phyloP scores from a whole-genome alignment of 2,329 filamentous ascomycete species.

The Ophidiomyces ophidiicola region DNA sequence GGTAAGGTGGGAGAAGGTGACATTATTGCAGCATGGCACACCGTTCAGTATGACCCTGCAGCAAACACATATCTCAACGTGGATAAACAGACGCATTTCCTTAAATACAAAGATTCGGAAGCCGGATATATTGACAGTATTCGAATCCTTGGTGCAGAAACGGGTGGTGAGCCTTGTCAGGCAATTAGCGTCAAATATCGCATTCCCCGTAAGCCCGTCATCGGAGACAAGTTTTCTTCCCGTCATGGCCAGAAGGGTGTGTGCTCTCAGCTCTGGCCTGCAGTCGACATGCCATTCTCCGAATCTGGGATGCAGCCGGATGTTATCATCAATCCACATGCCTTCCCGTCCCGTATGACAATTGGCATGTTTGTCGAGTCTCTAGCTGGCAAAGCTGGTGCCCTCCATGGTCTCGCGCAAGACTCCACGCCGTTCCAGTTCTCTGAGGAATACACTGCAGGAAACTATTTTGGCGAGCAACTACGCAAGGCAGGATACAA shows the following conservation, averaged over 20 bases:
- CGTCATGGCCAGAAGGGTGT: conserved; percentile 98
- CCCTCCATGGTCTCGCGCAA: conserved; percentile 88
- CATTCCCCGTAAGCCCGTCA: conserved; percentile 76
- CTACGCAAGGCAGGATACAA: conserved; percentile 92
- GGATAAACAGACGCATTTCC: conserved; percentile 72
- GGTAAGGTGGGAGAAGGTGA: conserved; percentile 67
- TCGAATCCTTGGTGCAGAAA: conserved; percentile 74
- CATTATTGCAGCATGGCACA: conserved; percentile 79
- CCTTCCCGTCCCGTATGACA: conserved; percentile 98
- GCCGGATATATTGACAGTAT: conserved; percentile 85
- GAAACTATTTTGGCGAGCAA: conserved; percentile 92
- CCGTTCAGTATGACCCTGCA: conserved; percentile 59
- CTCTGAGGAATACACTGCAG: conserved; percentile 80
- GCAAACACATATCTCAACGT: conserved; percentile 70
- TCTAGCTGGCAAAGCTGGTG: conserved; percentile 84
- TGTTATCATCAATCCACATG: conserved; percentile 97
- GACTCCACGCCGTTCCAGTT: conserved; percentile 94
- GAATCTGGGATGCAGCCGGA: conserved; percentile 95
- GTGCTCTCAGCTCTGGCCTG: conserved; percentile 87
- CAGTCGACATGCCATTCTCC: conserved; percentile 87
- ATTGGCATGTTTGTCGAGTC: conserved; percentile 99
- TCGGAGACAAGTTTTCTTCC: conserved; percentile 98
- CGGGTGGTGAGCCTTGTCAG: conserved; percentile 70
- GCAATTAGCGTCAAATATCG: conserved; percentile 86
- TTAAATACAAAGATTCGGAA: conserved; percentile 91